Evolutionary conservation across 2,329 filamentous ascomycete species (phyloP), one percentile per base, ranked within the genome.

Genomic region (Colletotrichum scovillei): DNA sequence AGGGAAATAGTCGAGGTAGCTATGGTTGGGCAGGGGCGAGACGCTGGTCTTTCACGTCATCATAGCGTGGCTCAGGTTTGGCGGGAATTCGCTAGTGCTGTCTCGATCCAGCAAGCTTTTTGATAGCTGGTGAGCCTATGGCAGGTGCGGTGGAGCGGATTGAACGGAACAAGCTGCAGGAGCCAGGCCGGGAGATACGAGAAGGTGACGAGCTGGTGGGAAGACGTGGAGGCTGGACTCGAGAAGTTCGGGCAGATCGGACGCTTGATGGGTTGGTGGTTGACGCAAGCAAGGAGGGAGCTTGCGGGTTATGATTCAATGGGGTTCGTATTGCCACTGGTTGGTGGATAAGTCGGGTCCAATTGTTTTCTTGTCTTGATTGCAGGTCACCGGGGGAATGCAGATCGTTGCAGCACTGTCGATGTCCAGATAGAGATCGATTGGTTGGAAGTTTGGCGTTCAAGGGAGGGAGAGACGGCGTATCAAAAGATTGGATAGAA

Each of bases 21-120:
- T 52, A 52, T 52, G 69, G 63, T 69, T 63, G 55, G 72, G 69
- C 63, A 53, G 68, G 59, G 69, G 69, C 60, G 53, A 63, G 32
- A 56, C 28, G 70, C 30, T 62, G 67, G 55, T 63, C 66, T 69
- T 74, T 74, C 73, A 74, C 74, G 74, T 72, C 74, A 74, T 75
- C 46, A 35, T 63, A 59, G 53, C 63, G 72, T 74, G 72, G 74
- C 63, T 68, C 55, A 63, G 63, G 42, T 62, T 63, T 65, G 28
- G 52, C 63, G 57, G 49, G 24, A 49, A 24, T 69, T 69, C 64
- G 49, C 46, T 59, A 67, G 63, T 62, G 46, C 64, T 49, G 59
- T 38, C 70, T 65, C n/a, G 56, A 49, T 49, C 7, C 53, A 63
- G 38, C 26, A 64, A 59, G 28, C 52, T 46, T 55, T 55, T 16